A percentile compares a stretch with the other conserved stretches of the same genome.
Conservation (phyloP, 768 basidiomycete species). For the Butyriboletus loyo region DNA sequence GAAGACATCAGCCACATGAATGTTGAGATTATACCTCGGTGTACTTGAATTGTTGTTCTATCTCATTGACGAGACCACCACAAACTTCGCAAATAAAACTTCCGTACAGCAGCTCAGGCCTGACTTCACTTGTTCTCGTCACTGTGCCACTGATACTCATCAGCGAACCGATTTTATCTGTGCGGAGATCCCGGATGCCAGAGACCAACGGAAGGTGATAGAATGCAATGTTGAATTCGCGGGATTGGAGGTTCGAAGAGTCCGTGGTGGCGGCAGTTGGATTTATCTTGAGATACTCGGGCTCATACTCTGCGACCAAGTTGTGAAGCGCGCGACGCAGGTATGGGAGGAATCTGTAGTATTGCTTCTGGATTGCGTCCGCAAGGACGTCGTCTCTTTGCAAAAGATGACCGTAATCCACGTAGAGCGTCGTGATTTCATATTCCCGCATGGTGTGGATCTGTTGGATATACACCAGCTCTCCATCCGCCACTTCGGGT, state of each 20-base stretch:
- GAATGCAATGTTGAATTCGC: constrained; percentile 95
- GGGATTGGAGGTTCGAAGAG: constrained; percentile 82
- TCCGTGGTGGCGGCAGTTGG: constrained; percentile 84
- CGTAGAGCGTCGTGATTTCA: constrained; percentile 92
- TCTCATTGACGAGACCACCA: constrained; percentile 79
- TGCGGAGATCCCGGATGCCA: constrained; percentile 90
- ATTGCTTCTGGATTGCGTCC: constrained; percentile 89
- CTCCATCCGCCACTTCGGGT: constrained; percentile 53
- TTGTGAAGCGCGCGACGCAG: constrained; percentile 88
- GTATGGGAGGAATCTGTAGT: constrained; percentile 96
- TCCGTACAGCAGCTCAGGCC: constrained; percentile 91
- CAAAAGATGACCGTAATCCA: constrained; percentile 90
- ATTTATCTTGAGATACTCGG: constrained; percentile 93
- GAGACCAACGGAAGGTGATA: constrained; percentile 92
- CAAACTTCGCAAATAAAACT: constrained; percentile 93
- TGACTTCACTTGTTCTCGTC: constrained; percentile 94
- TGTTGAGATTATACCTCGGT: constrained; percentile 65
- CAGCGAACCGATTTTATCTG: constrained; percentile 90
- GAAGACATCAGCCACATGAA: constrained; percentile 1
- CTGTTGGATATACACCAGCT: constrained; percentile 85
- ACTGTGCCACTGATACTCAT: constrained; percentile 97
- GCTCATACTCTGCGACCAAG: constrained; percentile 85
- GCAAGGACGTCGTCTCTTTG: constrained; percentile 91
- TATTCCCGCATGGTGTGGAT: constrained; percentile 94
- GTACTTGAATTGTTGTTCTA: constrained; percentile 99